Evolutionary conservation across 352 stramenopile genomes (phyloP).

Genomic region (Pythium dissotocum): DNA sequence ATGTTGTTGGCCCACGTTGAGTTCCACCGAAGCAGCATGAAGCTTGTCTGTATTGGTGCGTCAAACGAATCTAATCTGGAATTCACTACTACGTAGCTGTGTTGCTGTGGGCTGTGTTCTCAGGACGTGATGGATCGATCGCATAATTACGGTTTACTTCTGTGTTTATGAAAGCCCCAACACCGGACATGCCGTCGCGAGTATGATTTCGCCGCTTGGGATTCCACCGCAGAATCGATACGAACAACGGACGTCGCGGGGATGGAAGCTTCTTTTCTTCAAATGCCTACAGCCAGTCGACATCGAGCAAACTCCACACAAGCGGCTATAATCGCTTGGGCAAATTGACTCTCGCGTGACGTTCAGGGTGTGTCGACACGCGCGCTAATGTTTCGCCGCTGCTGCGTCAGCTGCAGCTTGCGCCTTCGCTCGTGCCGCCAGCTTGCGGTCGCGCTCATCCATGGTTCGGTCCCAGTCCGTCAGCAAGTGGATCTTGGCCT

Average conservation of each 20-base stretch:
- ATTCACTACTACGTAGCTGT: too few species aligned
- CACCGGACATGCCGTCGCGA: neutral
- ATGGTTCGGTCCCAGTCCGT: conserved; percentile 85
- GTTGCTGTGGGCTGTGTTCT: too few species aligned
- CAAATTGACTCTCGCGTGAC: neutral
- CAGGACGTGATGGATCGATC: conserved; percentile 2
- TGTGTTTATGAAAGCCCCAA: conserved; percentile 9
- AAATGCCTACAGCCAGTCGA: neutral
- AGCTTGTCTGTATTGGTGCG: too few species aligned
- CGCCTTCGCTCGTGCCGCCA: conserved; percentile 40
- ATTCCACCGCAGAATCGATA: neutral
- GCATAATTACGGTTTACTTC: conserved; percentile 29
- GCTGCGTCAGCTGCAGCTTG: conserved; percentile 28
- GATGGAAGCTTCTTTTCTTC: neutral
- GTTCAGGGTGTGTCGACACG: neutral
- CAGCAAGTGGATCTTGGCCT: conserved; percentile 80
- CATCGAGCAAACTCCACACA: neutral
- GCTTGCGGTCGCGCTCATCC: conserved; percentile 74
- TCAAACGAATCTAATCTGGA: too few species aligned
- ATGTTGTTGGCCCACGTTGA: too few species aligned
- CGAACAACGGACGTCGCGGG: neutral
- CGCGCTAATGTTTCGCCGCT: conserved; percentile 36
- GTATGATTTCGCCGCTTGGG: neutral
- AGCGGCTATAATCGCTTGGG: neutral
- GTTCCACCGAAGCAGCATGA: too few species aligned